Conservation (phyloP, 768 basidiomycete genomes). For the Trametes punicea region DNA sequence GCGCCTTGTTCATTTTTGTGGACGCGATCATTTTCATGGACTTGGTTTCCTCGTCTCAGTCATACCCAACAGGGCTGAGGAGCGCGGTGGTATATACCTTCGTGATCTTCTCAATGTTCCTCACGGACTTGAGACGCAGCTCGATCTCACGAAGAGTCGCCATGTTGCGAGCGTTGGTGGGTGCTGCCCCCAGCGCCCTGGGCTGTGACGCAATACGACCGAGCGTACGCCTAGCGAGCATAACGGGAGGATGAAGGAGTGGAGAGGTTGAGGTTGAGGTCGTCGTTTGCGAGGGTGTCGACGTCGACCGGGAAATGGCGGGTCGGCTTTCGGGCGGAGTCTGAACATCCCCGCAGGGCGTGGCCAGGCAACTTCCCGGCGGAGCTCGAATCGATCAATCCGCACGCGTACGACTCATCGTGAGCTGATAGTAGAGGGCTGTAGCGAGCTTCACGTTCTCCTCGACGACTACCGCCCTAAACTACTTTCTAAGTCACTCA, state of each 20-base stretch:
- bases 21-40: constrained; percentile 99
- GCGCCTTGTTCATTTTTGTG: constrained; percentile 93
- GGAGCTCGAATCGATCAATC: constrained; percentile 5
- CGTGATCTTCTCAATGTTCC: constrained; percentile 99
- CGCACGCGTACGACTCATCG: constrained; percentile 11
- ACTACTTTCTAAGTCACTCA: constrained; percentile 9
- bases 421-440: constrained; percentile 12
- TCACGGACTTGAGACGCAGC: constrained; percentile 91
- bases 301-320: constrained; percentile 26
- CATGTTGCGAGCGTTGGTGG: constrained; percentile 74
- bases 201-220: constrained; percentile 42
- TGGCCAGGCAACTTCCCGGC: neutral
- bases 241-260: constrained; percentile 28
- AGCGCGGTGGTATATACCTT: constrained; percentile 51
- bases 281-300: constrained; percentile 16
- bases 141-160: constrained; percentile 98
- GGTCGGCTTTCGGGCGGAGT: constrained; percentile 17
- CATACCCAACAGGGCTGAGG: neutral
- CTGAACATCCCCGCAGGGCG: constrained; percentile 2
- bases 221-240: constrained; percentile 51
- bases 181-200: constrained; percentile 37
- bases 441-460: constrained; percentile 10
- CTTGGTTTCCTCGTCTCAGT: constrained; percentile 34
- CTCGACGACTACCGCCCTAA: constrained; percentile 29
- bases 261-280: constrained; percentile 25